Evolutionary conservation across 345 rosid genomes (phyloP), one percentile per base, ranked within the genome.

Genomic region (Durio zibethinus): DNA sequence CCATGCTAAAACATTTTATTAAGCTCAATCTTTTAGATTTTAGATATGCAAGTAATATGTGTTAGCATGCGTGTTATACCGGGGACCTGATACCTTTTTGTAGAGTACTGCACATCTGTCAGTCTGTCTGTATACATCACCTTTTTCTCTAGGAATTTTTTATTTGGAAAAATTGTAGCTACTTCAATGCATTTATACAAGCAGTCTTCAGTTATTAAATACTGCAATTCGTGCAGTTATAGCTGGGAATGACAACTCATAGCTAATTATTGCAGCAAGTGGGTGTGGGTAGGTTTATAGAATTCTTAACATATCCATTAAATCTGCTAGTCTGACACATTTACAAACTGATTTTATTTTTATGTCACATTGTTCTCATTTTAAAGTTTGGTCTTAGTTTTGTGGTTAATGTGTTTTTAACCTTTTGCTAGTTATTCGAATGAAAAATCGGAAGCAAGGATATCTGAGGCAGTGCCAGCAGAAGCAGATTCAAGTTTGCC

Each of bases 361-460:
- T 12, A 60, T 29, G 20, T 60, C 36, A 27, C 11, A 27, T 12
- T 27, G 20, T 27, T 60, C 18, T 12, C 10, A 31, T 29, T 29
- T 31, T 61, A 0, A n/a, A 12, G 9, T 29, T 1, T 2, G 8
- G 35, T 29, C 65, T 10, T 5, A 14, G 14, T 60, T 60, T 48
- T 68, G 29, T 15, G 9, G 10, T 16, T 75, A 2, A 12, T 23
- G 50, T 43, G 20, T 33, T 35, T 15, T 36, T 36, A 38, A 25
- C 73, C 53, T 75, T 76, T 35, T 73, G 31, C 10, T 63, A 92
- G 98, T 45, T 90, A 89, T 80, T 93, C 99, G 16, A 95, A 95
- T n/a, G 98, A 95, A 84, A 92, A 93, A 80, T 92, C 97, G 50
- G 98, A 95, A 90, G 90, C 94, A 53, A 88, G 97, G 78, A 86